Base-by-base conservation (phyloP, 2,329 filamentous ascomycete genomes). In the Cytospora mali region DNA sequence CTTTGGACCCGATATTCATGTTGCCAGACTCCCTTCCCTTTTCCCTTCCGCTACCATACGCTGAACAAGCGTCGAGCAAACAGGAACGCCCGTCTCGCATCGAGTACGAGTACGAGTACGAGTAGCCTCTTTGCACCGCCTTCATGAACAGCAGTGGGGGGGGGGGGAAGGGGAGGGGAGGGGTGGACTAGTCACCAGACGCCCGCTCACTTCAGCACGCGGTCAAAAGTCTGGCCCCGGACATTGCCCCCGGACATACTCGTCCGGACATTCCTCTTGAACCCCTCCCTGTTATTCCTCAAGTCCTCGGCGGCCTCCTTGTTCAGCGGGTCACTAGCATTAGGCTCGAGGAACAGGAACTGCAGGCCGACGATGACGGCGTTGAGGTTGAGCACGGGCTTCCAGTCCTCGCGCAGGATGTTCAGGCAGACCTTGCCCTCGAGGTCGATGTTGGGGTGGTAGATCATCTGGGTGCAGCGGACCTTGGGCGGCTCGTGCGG, bases 361-460 rank as follows among this genome's bases (percentile, higher is more conserved):
- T 93, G 92, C 74, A 99, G 79, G 49, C 95, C 95, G 58, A 98
- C 93, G 69, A 99, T 95, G 48, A 98, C 93, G 18, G 95, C 93
- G 74, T 98, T 97, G 74, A 99, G 77, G 75, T 98, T 98, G 74
- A 99, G 80, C 51, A 99, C 95, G 0, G 95, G 95, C 82, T 98
- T 99, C 95, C 95, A 99, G 80, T 99, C 95, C 79, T 99, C 95
- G 66, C 95, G 84, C 72, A 99, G 78, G 71, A 99, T 99, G 76
- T 99, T 99, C 72, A 99, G 79, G 80, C 95, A 99, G 66, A 99
- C 93, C 74, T 99, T 99, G 70, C 95, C 95, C 75, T 98, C 92
- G 48, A 97, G 84, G 73, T 99, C 95, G 74, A 99, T 99, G 77
- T 99, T 99, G 6, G 95, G 95, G 75, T 99, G 95, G 80, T 99